Evolutionary conservation across 2,329 filamentous ascomycete genomes (phyloP).

Genomic region (Penicillium fuscoglaucum): DNA sequence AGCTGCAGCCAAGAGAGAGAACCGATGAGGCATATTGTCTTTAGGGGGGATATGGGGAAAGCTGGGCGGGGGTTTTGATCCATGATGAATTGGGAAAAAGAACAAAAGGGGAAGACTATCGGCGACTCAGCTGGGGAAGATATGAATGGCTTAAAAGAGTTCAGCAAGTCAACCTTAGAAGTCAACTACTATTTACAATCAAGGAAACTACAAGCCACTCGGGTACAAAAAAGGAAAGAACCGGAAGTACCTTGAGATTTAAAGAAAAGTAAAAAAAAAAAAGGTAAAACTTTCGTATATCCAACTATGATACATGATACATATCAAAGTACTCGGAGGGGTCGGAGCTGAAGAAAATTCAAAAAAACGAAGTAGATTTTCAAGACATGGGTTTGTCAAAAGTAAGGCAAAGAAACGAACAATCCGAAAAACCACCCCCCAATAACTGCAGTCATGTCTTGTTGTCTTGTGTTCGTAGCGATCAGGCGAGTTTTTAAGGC

Average conservation of each 20-base stretch:
- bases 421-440: too few species aligned
- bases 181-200: neutral
- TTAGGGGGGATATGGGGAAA: constrained; percentile 18
- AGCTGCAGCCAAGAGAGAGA: constrained; percentile 28
- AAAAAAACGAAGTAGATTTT: too few species aligned
- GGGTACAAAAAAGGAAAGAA: neutral
- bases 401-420: too few species aligned
- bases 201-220: neutral
- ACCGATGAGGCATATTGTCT: constrained; percentile 21
- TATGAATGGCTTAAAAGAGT: neutral
- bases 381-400: too few species aligned
- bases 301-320: too few species aligned
- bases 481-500: neutral
- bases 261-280: too few species aligned
- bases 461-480: neutral
- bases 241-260: neutral
- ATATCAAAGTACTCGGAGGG: too few species aligned
- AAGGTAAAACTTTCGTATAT: too few species aligned
- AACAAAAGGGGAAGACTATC: neutral
- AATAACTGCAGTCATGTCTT: neutral
- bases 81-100: neutral
- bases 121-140: neutral
- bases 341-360: too few species aligned
- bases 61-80: neutral
- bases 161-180: too few species aligned